These are phyloP conservation scores for Candida coquimbonensis DNA, from an alignment of 805 yeast genomes.

Conservation along the genomic window DNA sequence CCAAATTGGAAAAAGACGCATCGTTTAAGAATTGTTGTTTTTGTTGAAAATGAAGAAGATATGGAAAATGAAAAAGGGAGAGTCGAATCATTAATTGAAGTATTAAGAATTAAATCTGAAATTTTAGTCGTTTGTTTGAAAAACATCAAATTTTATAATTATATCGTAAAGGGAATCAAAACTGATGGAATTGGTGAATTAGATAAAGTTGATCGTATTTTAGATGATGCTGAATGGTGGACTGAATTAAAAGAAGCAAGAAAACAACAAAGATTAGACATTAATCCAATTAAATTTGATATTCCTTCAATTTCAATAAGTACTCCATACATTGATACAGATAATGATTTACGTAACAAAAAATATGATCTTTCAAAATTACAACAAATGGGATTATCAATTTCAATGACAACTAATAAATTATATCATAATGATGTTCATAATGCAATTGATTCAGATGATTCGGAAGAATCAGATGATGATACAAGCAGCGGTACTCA, in stretches of 20 bases:
- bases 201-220: slow-evolving; percentile 37
- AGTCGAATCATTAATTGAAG: slow-evolving; percentile 55
- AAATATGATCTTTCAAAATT: slow-evolving; percentile 47
- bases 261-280: slow-evolving; percentile 19
- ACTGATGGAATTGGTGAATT: slow-evolving; percentile 44
- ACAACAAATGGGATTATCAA: slow-evolving; percentile 71
- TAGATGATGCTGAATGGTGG: slow-evolving; percentile 86
- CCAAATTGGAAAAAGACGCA: slow-evolving; percentile 86
- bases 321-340: slow-evolving; percentile 18
- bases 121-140: slow-evolving; percentile 66
- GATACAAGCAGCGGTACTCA: slow-evolving; percentile 22
- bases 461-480: slow-evolving; percentile 6
- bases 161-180: slow-evolving; percentile 72
- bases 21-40: slow-evolving; percentile 71
- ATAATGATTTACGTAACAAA: slow-evolving; percentile 20
- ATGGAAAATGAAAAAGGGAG: slow-evolving; percentile 62
- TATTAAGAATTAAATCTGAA: slow-evolving; percentile 79
- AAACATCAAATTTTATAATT: slow-evolving; percentile 57
- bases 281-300: slow-evolving; percentile 22
- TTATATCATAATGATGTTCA: slow-evolving; percentile 29
- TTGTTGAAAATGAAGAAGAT: slow-evolving; percentile 74
- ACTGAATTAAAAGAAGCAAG: slow-evolving; percentile 56
- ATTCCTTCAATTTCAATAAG: slow-evolving; percentile 29
- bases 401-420: slow-evolving; percentile 64
- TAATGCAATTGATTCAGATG: slow-evolving; percentile 22